Conservation (phyloP, 2,329 filamentous ascomycete genomes). For the Epichloe coenophiala region DNA sequence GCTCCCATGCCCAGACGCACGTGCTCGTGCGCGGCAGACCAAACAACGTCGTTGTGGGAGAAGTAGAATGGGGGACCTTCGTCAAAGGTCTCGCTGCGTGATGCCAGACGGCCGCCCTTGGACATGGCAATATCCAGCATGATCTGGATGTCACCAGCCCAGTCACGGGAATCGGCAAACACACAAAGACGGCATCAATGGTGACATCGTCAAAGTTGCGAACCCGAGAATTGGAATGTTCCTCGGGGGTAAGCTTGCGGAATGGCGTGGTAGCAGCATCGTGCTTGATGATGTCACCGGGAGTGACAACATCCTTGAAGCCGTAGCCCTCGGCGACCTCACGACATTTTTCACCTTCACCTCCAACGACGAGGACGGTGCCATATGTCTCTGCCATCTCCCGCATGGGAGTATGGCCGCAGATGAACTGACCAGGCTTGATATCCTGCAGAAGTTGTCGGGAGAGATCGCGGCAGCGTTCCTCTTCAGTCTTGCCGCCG, state of each 20-base stretch:
- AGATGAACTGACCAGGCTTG: constrained; percentile 89
- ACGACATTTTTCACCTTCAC: constrained; percentile 80
- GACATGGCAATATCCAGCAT: constrained; percentile 88
- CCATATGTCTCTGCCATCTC: constrained; percentile 75
- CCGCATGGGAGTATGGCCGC: constrained; percentile 87
- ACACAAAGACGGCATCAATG: constrained; percentile 89
- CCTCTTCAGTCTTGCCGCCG: constrained; percentile 83
- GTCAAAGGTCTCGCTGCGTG: constrained; percentile 65
- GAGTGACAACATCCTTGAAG: constrained; percentile 85
- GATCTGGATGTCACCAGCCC: constrained; percentile 93
- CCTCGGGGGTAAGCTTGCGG: constrained; percentile 67
- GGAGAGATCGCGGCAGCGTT: constrained; percentile 76
- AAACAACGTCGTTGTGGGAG: constrained; percentile 85
- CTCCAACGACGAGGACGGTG: constrained; percentile 65
- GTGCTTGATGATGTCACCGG: constrained; percentile 91
- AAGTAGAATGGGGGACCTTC: constrained; percentile 82
- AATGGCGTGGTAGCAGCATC: constrained; percentile 81
- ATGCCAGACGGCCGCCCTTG: constrained; percentile 68
- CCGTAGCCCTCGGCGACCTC: constrained; percentile 81
- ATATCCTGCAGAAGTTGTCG: constrained; percentile 72
- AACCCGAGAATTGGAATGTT: constrained; percentile 56
- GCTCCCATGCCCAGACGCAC: constrained; percentile 90
- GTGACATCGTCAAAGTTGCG: constrained; percentile 44
- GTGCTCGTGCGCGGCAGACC: constrained; percentile 83
- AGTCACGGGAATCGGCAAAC: constrained; percentile 87